Base-by-base conservation (phyloP, 805 yeast species). In the Ogataea corticis region DNA sequence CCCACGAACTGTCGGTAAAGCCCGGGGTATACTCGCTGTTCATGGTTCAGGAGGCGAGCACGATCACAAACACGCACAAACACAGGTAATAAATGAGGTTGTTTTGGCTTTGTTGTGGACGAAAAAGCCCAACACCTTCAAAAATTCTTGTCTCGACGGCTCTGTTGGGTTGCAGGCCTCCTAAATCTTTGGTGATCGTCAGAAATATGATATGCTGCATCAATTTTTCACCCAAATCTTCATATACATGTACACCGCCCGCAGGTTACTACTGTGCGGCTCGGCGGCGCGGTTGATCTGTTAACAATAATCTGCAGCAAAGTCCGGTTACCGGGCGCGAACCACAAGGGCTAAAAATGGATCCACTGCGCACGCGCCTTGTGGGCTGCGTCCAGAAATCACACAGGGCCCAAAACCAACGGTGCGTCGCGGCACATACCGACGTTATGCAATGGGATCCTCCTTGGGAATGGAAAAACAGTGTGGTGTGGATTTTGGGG, bases 191-290 rank as follows among this genome's bases (percentile, higher is more conserved):
- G 14, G 32, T 27, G 40, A 37, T 37, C 40, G 40, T 28, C 40
- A 37, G 12, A 37, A 37, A 3, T 25, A 9, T 21, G 32, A 28
- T 25, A 10, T 23, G 40, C 40, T 37, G 40, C 40, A 37, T 15
- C 31, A 37, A 25, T 15, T 12, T 37, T 37, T 28, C 31, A 6
- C 7, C 25, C 30, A 15, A 37, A 14, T 28, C 15, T 10, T 27
- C 11, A 37, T 16, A 25, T 15, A 9, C 9, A 37, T 37, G 40
- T 28, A 37, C 40, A 37, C 40, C 33, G 40, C 40, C 40, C 28
- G 32, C 40, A 37, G 31, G 13, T 16, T n/a, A 28, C 31, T 15
- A 32, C 40, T 7, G 7, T 27, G 32, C 40, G 40, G 40, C 40
- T 27, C 16, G 4, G 32, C 32, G 25, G 14, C 4, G 33, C 16